These are phyloP conservation scores for Rosa persica DNA, from an alignment of 306 rosid species.

Conservation along the genomic window DNA sequence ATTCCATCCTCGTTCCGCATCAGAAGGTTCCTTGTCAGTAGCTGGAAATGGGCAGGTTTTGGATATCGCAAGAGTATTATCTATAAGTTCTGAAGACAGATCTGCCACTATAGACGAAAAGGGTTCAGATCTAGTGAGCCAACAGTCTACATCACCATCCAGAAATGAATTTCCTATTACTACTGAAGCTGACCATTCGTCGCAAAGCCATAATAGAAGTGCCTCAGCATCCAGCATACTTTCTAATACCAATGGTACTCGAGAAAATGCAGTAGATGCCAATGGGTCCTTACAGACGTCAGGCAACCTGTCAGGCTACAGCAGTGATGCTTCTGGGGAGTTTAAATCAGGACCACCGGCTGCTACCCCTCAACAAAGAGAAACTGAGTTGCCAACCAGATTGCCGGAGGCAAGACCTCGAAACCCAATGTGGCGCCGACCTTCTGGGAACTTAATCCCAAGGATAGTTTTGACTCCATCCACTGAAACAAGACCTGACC, in stretches of 20 bases:
- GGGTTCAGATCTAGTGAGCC: slow-evolving; percentile 52
- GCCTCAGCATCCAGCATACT: slow-evolving; percentile 63
- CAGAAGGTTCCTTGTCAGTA: slow-evolving; percentile 69
- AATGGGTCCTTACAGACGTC: slow-evolving; percentile 45
- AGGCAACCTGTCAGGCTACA: slow-evolving; percentile 50
- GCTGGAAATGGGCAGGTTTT: slow-evolving; percentile 50
- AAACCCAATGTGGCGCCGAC: slow-evolving; percentile 67
- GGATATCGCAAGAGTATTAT: slow-evolving; percentile 51
- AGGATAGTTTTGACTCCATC: slow-evolving; percentile 56
- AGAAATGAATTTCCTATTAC: slow-evolving; percentile 51
- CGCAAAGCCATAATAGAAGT: slow-evolving; percentile 58
- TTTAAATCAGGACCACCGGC: slow-evolving; percentile 52
- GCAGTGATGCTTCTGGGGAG: slow-evolving; percentile 70
- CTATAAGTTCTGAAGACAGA: slow-evolving; percentile 56
- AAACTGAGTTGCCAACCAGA: slow-evolving; percentile 52
- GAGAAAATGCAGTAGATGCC: slow-evolving; percentile 56
- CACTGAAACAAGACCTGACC: slow-evolving; percentile 65
- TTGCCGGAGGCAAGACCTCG: slow-evolving; percentile 57
- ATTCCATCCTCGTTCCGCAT: slow-evolving; percentile 70
- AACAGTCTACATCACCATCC: slow-evolving; percentile 55
- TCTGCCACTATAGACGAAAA: slow-evolving; percentile 62
- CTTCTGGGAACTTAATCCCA: slow-evolving; percentile 60
- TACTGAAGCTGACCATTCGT: slow-evolving; percentile 41
- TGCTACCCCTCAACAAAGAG: slow-evolving; percentile 48
- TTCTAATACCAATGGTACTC: slow-evolving; percentile 44